A percentile compares a stretch with the other conserved stretches of the same genome.
Evolutionary conservation across 768 basidiomycete genomes (phyloP).

Genomic region (Sporobolomyces roseus): DNA sequence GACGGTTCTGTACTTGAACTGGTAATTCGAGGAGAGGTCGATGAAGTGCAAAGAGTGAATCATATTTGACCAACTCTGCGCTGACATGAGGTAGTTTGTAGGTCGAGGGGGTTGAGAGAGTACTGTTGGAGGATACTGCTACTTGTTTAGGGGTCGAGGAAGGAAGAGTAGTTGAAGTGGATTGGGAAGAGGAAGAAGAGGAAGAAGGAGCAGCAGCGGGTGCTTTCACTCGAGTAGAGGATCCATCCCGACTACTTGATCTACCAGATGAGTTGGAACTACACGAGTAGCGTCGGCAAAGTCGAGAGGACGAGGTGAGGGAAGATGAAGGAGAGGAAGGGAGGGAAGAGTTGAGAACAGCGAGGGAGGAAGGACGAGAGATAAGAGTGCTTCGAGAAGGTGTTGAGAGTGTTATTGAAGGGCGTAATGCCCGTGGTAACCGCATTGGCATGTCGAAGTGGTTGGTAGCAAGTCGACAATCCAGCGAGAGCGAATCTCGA

Average conservation of each 20-base stretch:
- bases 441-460: constrained; percentile 1
- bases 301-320: neutral
- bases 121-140: neutral
- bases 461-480: too few species aligned
- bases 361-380: neutral
- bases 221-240: constrained; percentile 1
- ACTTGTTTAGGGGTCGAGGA: neutral
- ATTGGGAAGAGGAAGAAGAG: neutral
- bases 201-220: neutral
- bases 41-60: constrained; percentile 37
- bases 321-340: neutral
- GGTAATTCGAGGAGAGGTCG: constrained; percentile 42
- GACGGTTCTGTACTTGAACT: constrained; percentile 21
- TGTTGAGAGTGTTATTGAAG: neutral
- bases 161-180: neutral
- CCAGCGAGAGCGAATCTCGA: neutral
- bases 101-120: neutral
- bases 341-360: neutral
- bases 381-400: neutral
- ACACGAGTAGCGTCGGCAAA: constrained; percentile 10
- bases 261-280: constrained; percentile 13
- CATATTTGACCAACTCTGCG: constrained; percentile 22
- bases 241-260: constrained; percentile 9
- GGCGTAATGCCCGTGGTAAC: constrained; percentile 5
- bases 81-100: constrained; percentile 35